Evolutionary conservation across 2,329 filamentous ascomycete species (phyloP), one percentile per base, ranked within the genome.

Genomic region (Microdochium nivale): DNA sequence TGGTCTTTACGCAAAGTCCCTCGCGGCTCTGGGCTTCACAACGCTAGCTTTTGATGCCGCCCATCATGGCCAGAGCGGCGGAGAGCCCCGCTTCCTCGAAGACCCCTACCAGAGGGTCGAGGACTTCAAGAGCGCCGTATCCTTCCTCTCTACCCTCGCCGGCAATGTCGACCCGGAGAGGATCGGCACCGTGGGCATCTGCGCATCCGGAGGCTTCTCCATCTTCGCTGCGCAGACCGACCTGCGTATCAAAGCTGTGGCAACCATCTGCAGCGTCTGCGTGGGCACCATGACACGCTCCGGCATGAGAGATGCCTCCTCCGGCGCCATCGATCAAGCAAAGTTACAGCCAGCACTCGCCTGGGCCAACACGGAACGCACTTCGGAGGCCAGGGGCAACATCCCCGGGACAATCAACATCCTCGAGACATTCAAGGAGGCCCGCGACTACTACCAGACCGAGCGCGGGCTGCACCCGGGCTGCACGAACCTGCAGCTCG

Each of bases 151-250:
- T 1, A 61, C 54, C 1, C 60, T 62, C 1, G 50, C 58, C 2
- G 40, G 10, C 9, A 52, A 64, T 2, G 63, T 72, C 19, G 60
- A 70, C 51, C 49, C 59, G 1, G 55, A 64, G 1, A 56, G 57
- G n/a, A 72, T 73, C 30, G 69, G 63, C 3, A 62, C 64, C 1
- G 55, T 72, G 1, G 70, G 70, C 2, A 67, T 73, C 50, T 72
- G 69, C 50, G 66, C 63, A 1, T 63, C 61, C 0, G 69, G 70
- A 13, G 67, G 66, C 9, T 72, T 71, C 49, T 62, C 58, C 2
- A 55, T 61, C 7, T 62, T 59, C 48, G 67, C 69, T 1, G 63
- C 70, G 7, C 62, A 66, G 51, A 60, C 64, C 3, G 66, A 74
- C 47, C 44, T 53, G 10, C 69, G 70, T n/a, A 67, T 73, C 55